A percentile compares a stretch with the other conserved stretches of the same genome.
Evolutionary conservation across 1,139 yeast genomes (phyloP).

Genomic region (Pichia sp.): DNA sequence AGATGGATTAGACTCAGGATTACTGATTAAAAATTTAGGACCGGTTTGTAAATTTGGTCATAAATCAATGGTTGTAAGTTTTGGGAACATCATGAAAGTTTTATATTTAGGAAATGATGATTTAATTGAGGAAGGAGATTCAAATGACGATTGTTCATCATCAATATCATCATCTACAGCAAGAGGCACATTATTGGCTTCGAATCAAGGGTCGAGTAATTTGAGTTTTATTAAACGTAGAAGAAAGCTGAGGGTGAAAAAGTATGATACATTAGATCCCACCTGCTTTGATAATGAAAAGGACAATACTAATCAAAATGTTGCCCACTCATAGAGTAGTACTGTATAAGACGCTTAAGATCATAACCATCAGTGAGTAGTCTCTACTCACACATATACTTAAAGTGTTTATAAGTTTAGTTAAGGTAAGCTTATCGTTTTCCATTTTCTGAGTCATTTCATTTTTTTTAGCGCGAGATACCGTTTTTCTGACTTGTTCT

Average conservation of each 20-base stretch:
- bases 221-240: slow-evolving; percentile 47
- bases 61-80: slow-evolving; percentile 66
- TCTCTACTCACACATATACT: no score
- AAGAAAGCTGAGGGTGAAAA: slow-evolving; percentile 35
- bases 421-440: no score
- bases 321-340: background rate
- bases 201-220: slow-evolving; percentile 26
- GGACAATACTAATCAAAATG: background rate
- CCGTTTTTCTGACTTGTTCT: no score
- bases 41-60: slow-evolving; percentile 64
- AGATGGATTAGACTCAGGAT: slow-evolving; percentile 36
- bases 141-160: slow-evolving; percentile 23
- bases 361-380: no score
- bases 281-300: slow-evolving; percentile 26
- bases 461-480: no score
- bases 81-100: slow-evolving; percentile 66
- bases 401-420: no score
- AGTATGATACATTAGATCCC: slow-evolving; percentile 30
- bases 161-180: slow-evolving; percentile 20
- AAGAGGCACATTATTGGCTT: slow-evolving; percentile 23
- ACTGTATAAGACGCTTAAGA: no score
- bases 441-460: background rate
- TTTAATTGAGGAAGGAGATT: slow-evolving; percentile 33
- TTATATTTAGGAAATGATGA: slow-evolving; percentile 64
- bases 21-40: slow-evolving; percentile 44